Evolutionary conservation across 306 rosid species (phyloP), one percentile per base, ranked within the genome.

Genomic region (Hippophae tibetana): DNA sequence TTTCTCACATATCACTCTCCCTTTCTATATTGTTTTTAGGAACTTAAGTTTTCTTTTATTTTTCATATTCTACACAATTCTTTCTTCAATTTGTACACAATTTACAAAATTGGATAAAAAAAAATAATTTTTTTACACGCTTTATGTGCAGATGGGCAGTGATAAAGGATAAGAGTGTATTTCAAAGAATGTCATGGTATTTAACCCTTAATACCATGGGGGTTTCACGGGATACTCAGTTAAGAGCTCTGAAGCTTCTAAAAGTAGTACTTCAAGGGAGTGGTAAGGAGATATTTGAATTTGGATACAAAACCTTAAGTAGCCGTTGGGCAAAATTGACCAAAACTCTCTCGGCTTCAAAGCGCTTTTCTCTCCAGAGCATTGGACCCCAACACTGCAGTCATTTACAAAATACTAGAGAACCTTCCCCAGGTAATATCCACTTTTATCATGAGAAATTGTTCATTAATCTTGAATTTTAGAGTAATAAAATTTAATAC

Each of bases 311-410:
- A 62, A 70, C 69, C 1, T 63, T 80, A 76, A 62, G 26, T 47
- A 40, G 49, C 8, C 81, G 81, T 2, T 83, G 89, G 86, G 58
- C 1, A 26, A 70, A 18, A 13, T 51, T 83, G 47, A 77, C 23
- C 9, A 41, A 69, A 9, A 23, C 52, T 18, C 2, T 83, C 5
- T 74, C 79, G 3, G 7, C 13, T 5, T 72, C 89, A 13, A 79
- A 57, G 46, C 77, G 85, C 1, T 83, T 79, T 65, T 74, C 85
- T 42, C 60, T 83, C 3, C 89, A 79, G 48, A 62, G 77, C 45
- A 1, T 66, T 5, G 41, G 56, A 10, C 55, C 83, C 1, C 73
- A 64, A 3, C 60, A 72, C 60, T 77, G 85, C 56, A 43, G 64
- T 60, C 79, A 59, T 60, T 72, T 58, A 13, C 47, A 59, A 6